Percentiles rank a stretch among this genome's conserved stretches.
These are phyloP conservation scores for Warburgia ugandensis DNA, from an alignment of 164 flowering plant species.

Conservation along the genomic window DNA sequence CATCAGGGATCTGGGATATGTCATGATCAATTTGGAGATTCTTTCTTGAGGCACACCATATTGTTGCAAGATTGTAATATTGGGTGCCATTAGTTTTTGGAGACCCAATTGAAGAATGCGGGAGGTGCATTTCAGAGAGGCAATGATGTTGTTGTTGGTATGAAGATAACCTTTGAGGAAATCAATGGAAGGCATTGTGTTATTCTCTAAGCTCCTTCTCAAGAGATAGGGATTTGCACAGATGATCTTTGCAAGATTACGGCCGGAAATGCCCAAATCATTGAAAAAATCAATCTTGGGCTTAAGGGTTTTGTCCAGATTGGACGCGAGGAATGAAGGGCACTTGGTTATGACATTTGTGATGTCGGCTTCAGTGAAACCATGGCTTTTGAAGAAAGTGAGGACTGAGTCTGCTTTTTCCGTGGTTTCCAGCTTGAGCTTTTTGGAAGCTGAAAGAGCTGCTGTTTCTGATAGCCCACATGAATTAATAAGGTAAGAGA, in stretches of 20 bases:
- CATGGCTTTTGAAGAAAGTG: background rate
- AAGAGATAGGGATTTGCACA: background rate
- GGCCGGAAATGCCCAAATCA: background rate
- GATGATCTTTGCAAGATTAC: background rate
- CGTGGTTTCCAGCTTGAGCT: background rate
- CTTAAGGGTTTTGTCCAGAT: background rate
- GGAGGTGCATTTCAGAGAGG: background rate
- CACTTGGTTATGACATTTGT: background rate
- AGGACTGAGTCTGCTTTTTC: background rate
- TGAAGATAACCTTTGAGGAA: slow-evolving; percentile 4
- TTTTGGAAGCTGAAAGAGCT: slow-evolving; percentile 1
- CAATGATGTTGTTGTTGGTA: background rate
- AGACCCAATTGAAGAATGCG: background rate
- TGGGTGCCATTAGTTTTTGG: background rate
- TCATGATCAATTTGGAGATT: background rate
- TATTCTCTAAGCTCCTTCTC: background rate
- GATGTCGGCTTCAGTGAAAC: slow-evolving; percentile 5
- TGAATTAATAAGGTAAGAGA: slow-evolving; percentile 7
- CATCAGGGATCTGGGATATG: background rate
- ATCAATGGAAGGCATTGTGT: background rate
- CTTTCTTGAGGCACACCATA: background rate
- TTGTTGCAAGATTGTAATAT: background rate
- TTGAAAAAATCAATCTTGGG: slow-evolving; percentile 6
- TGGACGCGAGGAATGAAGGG: slow-evolving; percentile 1
- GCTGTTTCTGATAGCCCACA: slow-evolving; percentile 5